A percentile compares a stretch with the other conserved stretches of the same genome.
phyloP scores from a whole-genome alignment of 192 early-diverging fungal genomes.

The Coemansia sp. region DNA sequence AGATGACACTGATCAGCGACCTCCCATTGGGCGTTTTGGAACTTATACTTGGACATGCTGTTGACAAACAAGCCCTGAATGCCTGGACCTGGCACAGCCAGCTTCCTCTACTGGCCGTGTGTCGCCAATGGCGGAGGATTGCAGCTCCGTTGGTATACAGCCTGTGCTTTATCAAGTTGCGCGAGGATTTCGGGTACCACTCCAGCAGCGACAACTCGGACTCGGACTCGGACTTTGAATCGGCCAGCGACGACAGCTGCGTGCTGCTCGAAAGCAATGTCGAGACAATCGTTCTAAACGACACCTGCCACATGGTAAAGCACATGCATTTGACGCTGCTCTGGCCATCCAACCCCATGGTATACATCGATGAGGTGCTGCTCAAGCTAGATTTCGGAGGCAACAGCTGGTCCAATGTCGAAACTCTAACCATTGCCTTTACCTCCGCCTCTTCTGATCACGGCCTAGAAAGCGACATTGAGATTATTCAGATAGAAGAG shows the following conservation, averaged over 20 bases:
- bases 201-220: neutral
- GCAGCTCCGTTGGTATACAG: neutral
- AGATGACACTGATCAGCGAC: neutral
- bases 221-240: neutral
- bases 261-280: constrained; percentile 1
- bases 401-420: neutral
- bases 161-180: neutral
- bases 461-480: neutral
- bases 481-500: neutral
- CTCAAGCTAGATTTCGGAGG: neutral
- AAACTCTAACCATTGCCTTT: neutral
- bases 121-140: constrained; percentile 1
- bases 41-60: neutral
- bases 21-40: neutral
- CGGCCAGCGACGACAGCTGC: neutral
- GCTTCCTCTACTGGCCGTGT: neutral
- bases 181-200: constrained; percentile 2
- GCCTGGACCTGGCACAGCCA: neutral
- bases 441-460: neutral
- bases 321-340: constrained; percentile 59
- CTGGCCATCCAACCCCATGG: constrained; percentile 19
- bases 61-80: neutral
- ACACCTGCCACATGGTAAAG: neutral
- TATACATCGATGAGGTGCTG: neutral
- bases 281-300: neutral